phyloP scores from a whole-genome alignment of 2,329 filamentous ascomycete species.

The Alternaria dauci region DNA sequence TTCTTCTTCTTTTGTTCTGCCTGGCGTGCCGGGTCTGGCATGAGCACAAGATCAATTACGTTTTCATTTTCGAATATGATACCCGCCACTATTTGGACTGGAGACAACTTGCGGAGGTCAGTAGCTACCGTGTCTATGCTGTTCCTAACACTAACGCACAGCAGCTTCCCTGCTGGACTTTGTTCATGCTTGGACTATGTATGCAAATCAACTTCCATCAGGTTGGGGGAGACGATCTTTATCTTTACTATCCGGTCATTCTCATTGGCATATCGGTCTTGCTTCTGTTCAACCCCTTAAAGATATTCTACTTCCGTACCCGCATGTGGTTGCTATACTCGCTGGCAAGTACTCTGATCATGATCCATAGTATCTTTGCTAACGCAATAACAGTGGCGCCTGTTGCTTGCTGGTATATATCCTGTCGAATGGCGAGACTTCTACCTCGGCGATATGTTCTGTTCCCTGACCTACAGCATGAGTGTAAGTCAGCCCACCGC shows the following conservation, averaged over 20 bases:
- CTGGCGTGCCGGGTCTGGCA: conserved; percentile 86
- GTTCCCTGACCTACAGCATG: conserved; percentile 89
- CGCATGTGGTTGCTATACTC: conserved; percentile 88
- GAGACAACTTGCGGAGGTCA: conserved; percentile 79
- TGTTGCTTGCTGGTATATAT: conserved; percentile 84
- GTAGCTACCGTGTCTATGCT: conserved; percentile 10
- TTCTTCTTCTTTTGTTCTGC: conserved; percentile 84
- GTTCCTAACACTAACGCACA: conserved; percentile 14
- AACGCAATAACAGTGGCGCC: conserved; percentile 70
- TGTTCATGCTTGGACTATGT: conserved; percentile 77
- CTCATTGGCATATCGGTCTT: conserved; percentile 73
- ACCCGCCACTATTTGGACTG: conserved; percentile 85
- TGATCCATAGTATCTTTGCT: conserved; percentile 24
- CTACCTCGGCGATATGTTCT: conserved; percentile 97
- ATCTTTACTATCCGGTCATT: conserved; percentile 85
- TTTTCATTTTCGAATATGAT: conserved; percentile 97
- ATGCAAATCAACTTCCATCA: conserved; percentile 89
- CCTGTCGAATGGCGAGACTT: conserved; percentile 98
- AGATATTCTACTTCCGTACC: conserved; percentile 76
- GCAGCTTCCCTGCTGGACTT: conserved; percentile 81
- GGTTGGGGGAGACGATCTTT: conserved; percentile 72
- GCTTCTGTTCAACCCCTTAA: conserved; percentile 79
- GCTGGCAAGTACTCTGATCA: conserved; percentile 67
- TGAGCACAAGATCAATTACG: conserved; percentile 88
- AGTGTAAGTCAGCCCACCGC: conserved; percentile 66